Base-by-base conservation (phyloP, 768 basidiomycete species). In the Hypholoma sublateritium region DNA sequence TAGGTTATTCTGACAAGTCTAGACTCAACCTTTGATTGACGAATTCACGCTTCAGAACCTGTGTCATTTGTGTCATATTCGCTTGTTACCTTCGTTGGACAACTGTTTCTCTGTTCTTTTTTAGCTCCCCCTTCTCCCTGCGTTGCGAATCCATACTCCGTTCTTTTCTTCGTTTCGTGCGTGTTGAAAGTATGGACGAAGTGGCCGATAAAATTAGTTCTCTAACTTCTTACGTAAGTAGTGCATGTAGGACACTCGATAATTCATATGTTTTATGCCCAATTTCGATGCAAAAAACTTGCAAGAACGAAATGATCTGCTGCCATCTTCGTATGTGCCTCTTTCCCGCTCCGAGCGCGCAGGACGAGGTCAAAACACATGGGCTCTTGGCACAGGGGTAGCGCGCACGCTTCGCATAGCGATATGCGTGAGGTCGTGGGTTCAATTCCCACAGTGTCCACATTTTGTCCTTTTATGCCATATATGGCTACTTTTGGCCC, bases 361-460 rank as follows among this genome's bases (percentile, higher is more conserved):
- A 32, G 6, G 28, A 32, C 28, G 28, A 32, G 9, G 28, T 5
- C 28, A 32, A 3, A 32, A 6, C 21, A 49, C 5, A 64, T 50
- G 72, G 72, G 72, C 72, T 61, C 67, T 72, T 73, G 67, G 71
- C 70, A 68, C 70, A 72, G 68, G 62, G 72, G 73, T 73, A 72
- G 70, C 70, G 70, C 69, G 71, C 70, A 63, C 68, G 72, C 71
- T 74, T 73, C 68, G 73, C 73, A 73, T 67, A 16, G 8, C 34
- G 32, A 36, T n/a, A 37, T 25, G 73, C 70, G 65, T 69, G 69
- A 73, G 73, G 73, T 67, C 69, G 67, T 64, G 71, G 62, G 70
- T 72, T 73, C 71, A 65, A 72, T 61, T 67, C 72, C 62, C 70
- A 66, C 65, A 73, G 68, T 65, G 72, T 73, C 71, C 72, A 73